A percentile compares a stretch with the other conserved stretches of the same genome.
phyloP scores from a whole-genome alignment of 495 filamentous ascomycete species.

The Podospora conica region DNA sequence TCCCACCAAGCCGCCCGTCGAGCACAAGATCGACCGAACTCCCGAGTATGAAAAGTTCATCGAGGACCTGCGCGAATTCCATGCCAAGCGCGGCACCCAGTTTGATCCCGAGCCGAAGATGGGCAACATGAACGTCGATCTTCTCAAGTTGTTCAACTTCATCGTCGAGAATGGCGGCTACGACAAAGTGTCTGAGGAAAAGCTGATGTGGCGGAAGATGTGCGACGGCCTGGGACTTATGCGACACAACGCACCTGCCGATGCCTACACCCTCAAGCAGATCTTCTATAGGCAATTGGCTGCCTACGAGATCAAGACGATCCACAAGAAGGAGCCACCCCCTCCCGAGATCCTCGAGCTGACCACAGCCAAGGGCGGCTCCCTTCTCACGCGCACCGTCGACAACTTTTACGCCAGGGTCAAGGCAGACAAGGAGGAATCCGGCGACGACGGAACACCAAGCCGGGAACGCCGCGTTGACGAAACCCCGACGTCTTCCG shows the following conservation, averaged over 20 bases:
- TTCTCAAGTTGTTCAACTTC: slow-evolving; percentile 62
- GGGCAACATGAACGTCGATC: slow-evolving; percentile 61
- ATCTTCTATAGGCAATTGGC: slow-evolving; percentile 78
- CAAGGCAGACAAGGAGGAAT: slow-evolving; percentile 44
- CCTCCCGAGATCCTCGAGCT: slow-evolving; percentile 77
- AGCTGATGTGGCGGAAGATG: slow-evolving; percentile 70
- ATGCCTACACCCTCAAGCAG: slow-evolving; percentile 71
- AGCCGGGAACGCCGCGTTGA: slow-evolving; percentile 55
- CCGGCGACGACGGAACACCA: slow-evolving; percentile 58
- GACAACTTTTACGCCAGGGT: slow-evolving; percentile 57
- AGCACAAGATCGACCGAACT: slow-evolving; percentile 43
- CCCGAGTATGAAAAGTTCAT: slow-evolving; percentile 67
- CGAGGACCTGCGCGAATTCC: slow-evolving; percentile 55
- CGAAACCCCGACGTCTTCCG: slow-evolving; percentile 50
- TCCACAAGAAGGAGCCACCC: slow-evolving; percentile 67
- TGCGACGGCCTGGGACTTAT: slow-evolving; percentile 57
- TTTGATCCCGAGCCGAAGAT: slow-evolving; percentile 70
- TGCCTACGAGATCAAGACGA: slow-evolving; percentile 70
- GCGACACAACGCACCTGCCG: slow-evolving; percentile 58
- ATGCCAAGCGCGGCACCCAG: slow-evolving; percentile 61
- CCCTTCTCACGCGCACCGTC: slow-evolving; percentile 65
- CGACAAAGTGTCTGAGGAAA: slow-evolving; percentile 71
- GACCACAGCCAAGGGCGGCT: slow-evolving; percentile 65
- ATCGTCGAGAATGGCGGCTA: slow-evolving; percentile 70
- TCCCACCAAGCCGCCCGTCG: slow-evolving; percentile 28